These are phyloP conservation scores for Fusarium sp. DNA, from an alignment of 2,329 filamentous ascomycete species.

Conservation along the genomic window DNA sequence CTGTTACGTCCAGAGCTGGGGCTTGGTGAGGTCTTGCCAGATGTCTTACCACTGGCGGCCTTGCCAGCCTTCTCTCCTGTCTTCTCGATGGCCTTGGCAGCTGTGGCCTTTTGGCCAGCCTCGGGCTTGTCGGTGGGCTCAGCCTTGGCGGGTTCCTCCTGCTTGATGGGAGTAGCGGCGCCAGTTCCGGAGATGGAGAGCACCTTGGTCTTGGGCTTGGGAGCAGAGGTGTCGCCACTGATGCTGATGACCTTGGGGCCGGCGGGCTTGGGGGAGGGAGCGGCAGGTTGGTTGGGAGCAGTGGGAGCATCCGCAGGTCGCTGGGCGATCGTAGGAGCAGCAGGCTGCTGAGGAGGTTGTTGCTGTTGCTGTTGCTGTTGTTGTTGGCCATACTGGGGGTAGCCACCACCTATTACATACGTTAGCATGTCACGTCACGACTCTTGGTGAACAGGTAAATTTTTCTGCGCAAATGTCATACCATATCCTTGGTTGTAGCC, in stretches of 20 bases:
- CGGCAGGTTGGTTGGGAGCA: conserved; percentile 57
- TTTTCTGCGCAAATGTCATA: conserved; percentile 36
- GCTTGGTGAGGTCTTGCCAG: conserved; percentile 81
- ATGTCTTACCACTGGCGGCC: conserved; percentile 56
- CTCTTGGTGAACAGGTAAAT: conserved; percentile 5
- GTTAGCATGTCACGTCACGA: conserved; percentile 27
- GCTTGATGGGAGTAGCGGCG: conserved; percentile 51
- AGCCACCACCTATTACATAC: conserved; percentile 58
- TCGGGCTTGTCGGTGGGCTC: conserved; percentile 65
- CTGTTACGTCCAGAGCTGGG: conserved; percentile 87
- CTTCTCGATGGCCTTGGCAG: conserved; percentile 92
- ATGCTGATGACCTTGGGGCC: conserved; percentile 76
- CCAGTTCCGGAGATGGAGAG: conserved; percentile 55
- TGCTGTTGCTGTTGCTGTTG: conserved; percentile 50
- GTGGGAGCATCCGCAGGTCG: conserved; percentile 52
- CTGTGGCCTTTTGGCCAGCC: conserved; percentile 84
- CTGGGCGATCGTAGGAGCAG: conserved; percentile 41
- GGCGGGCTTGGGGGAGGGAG: conserved; percentile 63
- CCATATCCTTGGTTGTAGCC: conserved; percentile 62
- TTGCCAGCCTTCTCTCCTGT: conserved; percentile 72
- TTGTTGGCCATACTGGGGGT: conserved; percentile 64
- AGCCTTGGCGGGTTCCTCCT: conserved; percentile 60
- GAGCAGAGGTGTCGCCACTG: conserved; percentile 66
- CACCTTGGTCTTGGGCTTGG: conserved; percentile 64
- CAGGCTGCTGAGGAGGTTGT: conserved; percentile 56